Evolutionary conservation across 2,329 filamentous ascomycete genomes (phyloP), one percentile per base, ranked within the genome.

Genomic region (Monosporascus sp.): DNA sequence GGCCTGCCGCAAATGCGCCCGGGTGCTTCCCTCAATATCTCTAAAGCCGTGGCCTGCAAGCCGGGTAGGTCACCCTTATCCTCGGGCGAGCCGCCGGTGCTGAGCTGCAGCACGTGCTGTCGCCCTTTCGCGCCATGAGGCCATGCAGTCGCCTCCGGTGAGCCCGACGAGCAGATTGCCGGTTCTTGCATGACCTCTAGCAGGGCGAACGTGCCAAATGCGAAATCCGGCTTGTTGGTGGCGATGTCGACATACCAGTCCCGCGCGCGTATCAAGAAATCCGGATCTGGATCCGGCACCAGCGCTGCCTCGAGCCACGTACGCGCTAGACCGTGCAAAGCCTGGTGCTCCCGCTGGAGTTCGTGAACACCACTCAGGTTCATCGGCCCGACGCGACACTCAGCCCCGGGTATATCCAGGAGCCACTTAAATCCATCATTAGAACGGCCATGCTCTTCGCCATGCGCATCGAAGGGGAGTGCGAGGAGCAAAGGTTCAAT

Each of bases 381-480:
- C 47, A 49, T 49, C 9, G 47, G 11, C 1, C 37, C 28, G 9
- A 49, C 37, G 5, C 9, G 28, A 14, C 18, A 18, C 31, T 49
- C 31, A 15, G 47, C 26, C 7, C 47, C 28, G 7, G 47, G 47
- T 37, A 49, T 49, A 26, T 49, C 47, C 28, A 49, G 47, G 7
- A 49, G 47, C 47, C 47, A 49, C 31, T 49, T 49, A n/a, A 49
- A 49, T 5, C 47, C 47, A n/a, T 49, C 47, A 17, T 15, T 9
- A 11, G 47, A 37, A 37, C 28, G 47, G 28, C 47, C 47, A 20
- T 49, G 47, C 17, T 49, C 47, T 7, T 49, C 28, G 18, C 47
- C 47, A 18, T 49, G 28, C n/a, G 31, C 47, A 26, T 49, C 47
- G 18, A 49, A 49, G 8, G 47, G 47, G 9, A 49, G 28, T 22